A percentile compares a stretch with the other conserved stretches of the same genome.
phyloP scores from a whole-genome alignment of 805 yeast species.

The Priceomyces haplophilus region DNA sequence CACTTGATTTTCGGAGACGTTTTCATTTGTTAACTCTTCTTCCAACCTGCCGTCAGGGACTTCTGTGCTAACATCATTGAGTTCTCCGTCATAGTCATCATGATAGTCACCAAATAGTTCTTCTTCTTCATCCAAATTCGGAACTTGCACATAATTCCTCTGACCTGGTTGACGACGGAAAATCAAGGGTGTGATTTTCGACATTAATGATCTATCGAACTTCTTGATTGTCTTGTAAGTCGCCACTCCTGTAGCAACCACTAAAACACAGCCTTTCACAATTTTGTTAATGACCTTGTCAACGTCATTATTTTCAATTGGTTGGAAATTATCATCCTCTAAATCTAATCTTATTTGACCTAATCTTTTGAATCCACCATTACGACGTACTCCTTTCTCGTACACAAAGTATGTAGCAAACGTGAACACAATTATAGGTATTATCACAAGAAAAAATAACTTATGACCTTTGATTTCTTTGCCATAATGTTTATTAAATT shows the following conservation, averaged over 20 bases:
- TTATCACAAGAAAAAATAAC: conserved; percentile 48
- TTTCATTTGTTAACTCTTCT: conserved; percentile 12
- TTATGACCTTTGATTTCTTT: conserved; percentile 55
- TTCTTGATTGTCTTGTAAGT: conserved; percentile 30
- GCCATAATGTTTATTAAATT: conserved; percentile 54
- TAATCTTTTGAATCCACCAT: conserved; percentile 71
- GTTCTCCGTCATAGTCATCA: conserved; percentile 40
- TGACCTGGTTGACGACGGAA: conserved; percentile 39
- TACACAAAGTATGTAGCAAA: conserved; percentile 67
- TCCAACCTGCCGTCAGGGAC: conserved; percentile 17
- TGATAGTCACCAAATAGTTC: conserved; percentile 41
- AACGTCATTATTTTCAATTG: conserved; percentile 59
- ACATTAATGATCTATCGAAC: conserved; percentile 32
- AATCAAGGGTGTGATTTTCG: conserved; percentile 24
- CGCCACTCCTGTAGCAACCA: conserved; percentile 40
- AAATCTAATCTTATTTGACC: conserved; percentile 87
- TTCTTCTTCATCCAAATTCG: conserved; percentile 36
- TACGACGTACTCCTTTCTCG: conserved; percentile 74
- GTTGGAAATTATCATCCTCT: conserved; percentile 53
- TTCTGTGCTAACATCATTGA: conserved; percentile 26
- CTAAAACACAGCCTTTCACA: conserved; percentile 55
- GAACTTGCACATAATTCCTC: conserved; percentile 41
- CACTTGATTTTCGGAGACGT: background rate
- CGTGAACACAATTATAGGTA: conserved; percentile 56
- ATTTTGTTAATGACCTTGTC: conserved; percentile 59